Percentiles rank a stretch among this genome's conserved stretches.
Conservation (phyloP, 495 filamentous ascomycete genomes). For the Xylaria acuta region DNA sequence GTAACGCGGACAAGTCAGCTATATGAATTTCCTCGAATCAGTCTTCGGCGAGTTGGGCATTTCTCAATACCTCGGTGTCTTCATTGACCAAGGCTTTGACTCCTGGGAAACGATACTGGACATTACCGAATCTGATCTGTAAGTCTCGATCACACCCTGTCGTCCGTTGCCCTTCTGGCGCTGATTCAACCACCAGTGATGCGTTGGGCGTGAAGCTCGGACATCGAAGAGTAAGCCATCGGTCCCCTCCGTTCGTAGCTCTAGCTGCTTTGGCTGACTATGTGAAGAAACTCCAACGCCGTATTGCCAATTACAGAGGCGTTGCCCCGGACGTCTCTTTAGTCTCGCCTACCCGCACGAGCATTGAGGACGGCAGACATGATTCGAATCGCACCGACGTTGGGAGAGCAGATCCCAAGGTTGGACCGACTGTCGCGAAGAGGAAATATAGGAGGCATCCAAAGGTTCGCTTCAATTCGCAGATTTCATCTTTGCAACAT, state of each 20-base stretch:
- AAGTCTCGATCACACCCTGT: conserved; percentile 38
- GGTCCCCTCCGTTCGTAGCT: not conserved
- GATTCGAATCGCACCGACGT: conserved; percentile 43
- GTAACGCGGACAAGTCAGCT: conserved; percentile 39
- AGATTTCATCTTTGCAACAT: not conserved
- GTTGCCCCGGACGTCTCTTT: conserved; percentile 56
- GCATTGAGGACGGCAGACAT: conserved; percentile 44
- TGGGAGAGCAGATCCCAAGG: conserved; percentile 41
- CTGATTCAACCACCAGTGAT: conserved; percentile 53
- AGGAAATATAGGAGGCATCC: conserved; percentile 81
- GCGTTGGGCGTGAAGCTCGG: conserved; percentile 75
- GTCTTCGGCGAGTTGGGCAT: conserved; percentile 75
- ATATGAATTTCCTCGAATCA: conserved; percentile 55
- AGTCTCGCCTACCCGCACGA: conserved; percentile 45
- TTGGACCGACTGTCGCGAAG: conserved; percentile 54
- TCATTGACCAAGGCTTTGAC: conserved; percentile 79
- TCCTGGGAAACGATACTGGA: conserved; percentile 81
- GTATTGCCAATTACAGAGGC: conserved; percentile 63
- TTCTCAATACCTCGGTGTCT: conserved; percentile 70
- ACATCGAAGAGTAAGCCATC: conserved; percentile 69
- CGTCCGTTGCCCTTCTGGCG: conserved; percentile 2
- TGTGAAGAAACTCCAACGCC: conserved; percentile 58
- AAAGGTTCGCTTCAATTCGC: conserved; percentile 61
- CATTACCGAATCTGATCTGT: conserved; percentile 82
- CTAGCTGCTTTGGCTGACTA: conserved; percentile 27